Evolutionary conservation across 1,139 yeast species (phyloP), one percentile per base, ranked within the genome.

Genomic region (Kurtzmaniella quercitrusa): DNA sequence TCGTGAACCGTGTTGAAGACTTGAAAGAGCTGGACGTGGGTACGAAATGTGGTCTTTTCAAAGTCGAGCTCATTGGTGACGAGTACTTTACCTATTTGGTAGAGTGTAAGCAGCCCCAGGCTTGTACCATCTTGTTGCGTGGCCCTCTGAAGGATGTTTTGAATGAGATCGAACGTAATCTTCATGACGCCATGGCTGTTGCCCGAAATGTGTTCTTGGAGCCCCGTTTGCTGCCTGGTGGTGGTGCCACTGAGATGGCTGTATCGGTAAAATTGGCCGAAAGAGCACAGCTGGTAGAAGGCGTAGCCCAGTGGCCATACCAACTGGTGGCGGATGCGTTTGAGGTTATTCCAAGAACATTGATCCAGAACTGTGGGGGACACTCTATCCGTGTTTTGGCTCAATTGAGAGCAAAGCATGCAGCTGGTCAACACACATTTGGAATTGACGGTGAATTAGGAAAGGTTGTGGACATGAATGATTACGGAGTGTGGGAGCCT

Each of bases 231-330:
- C 77, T 96, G 2, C 99, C 99, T 42, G 99, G 99, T 55, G 99
- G 98, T 47, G 98, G 99, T 59, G 98, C 99, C 42, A 93, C 98
- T 18, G 99, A 93, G 68, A 93, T 94, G 98, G 98, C 98, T 1
- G 91, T 94, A 41, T 78, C 94, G 52, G 98, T 93, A 25, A 81
- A 78, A 53, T 76, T 93, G 49, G 79, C 96, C 11, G 97, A 93
- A 63, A 85, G 81, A 70, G 97, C 98, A 41, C 91, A 91, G 68
- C 76, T 82, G 43, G 82, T 94, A 54, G 97, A 90, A 65, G 98
- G 98, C 46, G 85, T 93, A 46, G 91, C 89, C 46, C 98, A 94
- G 68, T 91, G 96, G 95, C 98, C 98, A 43, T 94, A 93, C 70
- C 95, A 89, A 67, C 97, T 98, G 5, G 98, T 93, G 46, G 96